These are phyloP conservation scores for Apophysomyces sp. DNA, from an alignment of 371 early-diverging fungal species.

Conservation along the genomic window DNA sequence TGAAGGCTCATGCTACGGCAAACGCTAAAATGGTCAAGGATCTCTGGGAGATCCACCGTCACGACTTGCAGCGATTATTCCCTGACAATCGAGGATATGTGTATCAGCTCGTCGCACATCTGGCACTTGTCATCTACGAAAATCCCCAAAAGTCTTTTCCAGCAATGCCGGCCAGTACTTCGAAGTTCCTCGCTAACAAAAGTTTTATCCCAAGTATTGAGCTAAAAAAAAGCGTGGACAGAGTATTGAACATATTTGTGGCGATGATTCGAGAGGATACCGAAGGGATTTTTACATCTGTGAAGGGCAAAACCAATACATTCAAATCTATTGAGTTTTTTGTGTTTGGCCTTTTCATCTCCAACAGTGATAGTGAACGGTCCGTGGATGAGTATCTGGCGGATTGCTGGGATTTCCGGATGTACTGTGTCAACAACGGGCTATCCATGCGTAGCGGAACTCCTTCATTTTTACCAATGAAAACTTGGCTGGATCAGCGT, in stretches of 20 bases:
- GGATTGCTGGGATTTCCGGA: not conserved
- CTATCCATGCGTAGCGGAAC: not conserved
- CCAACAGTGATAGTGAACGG: slow-evolving; percentile 1
- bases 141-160: not conserved
- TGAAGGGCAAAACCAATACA: not conserved
- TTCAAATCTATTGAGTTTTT: slow-evolving; percentile 11
- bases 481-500: not conserved
- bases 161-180: not conserved
- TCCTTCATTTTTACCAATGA: not conserved
- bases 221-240: not conserved
- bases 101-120: slow-evolving; percentile 6
- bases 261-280: not conserved
- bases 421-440: not conserved
- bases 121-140: slow-evolving; percentile 1
- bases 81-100: not conserved
- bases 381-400: slow-evolving; percentile 4
- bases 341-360: slow-evolving; percentile 6
- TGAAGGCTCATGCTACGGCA: slow-evolving; percentile 25
- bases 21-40: slow-evolving; percentile 2
- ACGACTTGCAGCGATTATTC: not conserved
- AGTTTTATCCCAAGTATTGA: not conserved
- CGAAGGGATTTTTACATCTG: not conserved
- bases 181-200: not conserved
- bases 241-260: slow-evolving; percentile 1
- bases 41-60: slow-evolving; percentile 1